Conservation (phyloP, 805 yeast genomes). For the Kodamaea neixiangensis region DNA sequence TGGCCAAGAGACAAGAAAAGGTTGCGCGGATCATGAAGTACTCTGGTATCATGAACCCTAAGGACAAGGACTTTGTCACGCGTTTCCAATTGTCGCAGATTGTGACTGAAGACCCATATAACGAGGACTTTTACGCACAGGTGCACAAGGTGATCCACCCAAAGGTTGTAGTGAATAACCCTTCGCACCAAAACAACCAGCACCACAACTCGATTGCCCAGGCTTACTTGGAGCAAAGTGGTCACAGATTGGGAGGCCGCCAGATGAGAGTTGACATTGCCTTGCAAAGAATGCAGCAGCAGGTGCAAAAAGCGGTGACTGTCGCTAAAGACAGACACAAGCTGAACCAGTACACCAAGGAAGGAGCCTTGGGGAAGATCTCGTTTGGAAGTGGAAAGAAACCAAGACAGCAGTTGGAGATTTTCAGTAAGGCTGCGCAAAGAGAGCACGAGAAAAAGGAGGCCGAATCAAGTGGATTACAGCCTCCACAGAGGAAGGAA, state of each 20-base stretch:
- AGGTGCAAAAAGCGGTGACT: slow-evolving; percentile 93
- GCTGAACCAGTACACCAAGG: slow-evolving; percentile 62
- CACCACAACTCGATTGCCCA: slow-evolving; percentile 84
- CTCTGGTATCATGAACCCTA: slow-evolving; percentile 95
- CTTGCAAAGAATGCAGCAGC: slow-evolving; percentile 96
- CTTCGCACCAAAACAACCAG: slow-evolving; percentile 48
- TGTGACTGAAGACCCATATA: slow-evolving; percentile 95
- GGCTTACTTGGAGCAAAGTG: slow-evolving; percentile 87
- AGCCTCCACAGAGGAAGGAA: slow-evolving; percentile 20
- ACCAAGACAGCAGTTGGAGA: slow-evolving; percentile 83
- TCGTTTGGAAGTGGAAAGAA: slow-evolving; percentile 76
- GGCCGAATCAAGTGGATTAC: slow-evolving; percentile 21
- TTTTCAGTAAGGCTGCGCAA: slow-evolving; percentile 53
- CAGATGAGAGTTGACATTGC: slow-evolving; percentile 85
- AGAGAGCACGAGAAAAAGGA: slow-evolving; percentile 42
- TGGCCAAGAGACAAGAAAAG: slow-evolving; percentile 69
- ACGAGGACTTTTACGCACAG: slow-evolving; percentile 95
- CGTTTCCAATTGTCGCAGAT: slow-evolving; percentile 93
- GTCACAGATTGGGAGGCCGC: slow-evolving; percentile 86
- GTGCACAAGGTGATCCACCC: slow-evolving; percentile 69
- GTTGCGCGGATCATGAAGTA: slow-evolving; percentile 74
- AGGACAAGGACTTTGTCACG: slow-evolving; percentile 94
- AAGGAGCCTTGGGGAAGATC: slow-evolving; percentile 89
- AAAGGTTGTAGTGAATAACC: slow-evolving; percentile 53
- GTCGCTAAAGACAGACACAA: slow-evolving; percentile 89